Percentiles rank a stretch among this genome's conserved stretches.
Conservation (phyloP, 202 grass and related monocot genomes). For the Zoysia matrella region DNA sequence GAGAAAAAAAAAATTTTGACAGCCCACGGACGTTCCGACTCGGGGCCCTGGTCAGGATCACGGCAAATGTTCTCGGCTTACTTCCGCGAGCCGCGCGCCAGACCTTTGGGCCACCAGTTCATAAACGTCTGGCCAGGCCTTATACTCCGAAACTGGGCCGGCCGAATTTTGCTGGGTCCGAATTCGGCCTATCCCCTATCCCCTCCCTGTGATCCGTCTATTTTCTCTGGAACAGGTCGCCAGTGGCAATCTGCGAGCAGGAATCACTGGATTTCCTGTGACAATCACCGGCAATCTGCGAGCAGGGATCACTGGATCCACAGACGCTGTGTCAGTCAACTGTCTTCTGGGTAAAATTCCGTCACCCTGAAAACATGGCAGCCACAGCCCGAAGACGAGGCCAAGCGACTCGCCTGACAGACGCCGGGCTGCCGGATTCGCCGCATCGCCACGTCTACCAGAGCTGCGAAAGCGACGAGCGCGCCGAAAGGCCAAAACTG, state of each 20-base stretch:
- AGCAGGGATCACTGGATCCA: not conserved
- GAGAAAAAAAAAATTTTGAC: no score
- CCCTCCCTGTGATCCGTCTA: no score
- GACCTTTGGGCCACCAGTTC: not conserved
- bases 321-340: not conserved
- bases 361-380: not conserved
- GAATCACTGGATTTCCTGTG: no score
- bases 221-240: no score
- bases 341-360: not conserved
- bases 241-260: no score
- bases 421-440: not conserved
- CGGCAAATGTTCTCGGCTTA: no score
- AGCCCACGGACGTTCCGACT: no score
- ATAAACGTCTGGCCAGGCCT: not conserved
- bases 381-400: not conserved
- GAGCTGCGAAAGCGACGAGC: slow-evolving; percentile 17
- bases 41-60: no score
- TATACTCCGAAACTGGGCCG: not conserved
- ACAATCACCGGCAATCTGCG: no score
- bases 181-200: no score
- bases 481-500: not conserved
- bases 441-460: not conserved
- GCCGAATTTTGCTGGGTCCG: not conserved
- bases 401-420: slow-evolving; percentile 24
- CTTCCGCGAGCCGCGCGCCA: no score